These are phyloP conservation scores for Phytopythium chamaehyphon DNA, from an alignment of 352 stramenopile species.

Conservation along the genomic window DNA sequence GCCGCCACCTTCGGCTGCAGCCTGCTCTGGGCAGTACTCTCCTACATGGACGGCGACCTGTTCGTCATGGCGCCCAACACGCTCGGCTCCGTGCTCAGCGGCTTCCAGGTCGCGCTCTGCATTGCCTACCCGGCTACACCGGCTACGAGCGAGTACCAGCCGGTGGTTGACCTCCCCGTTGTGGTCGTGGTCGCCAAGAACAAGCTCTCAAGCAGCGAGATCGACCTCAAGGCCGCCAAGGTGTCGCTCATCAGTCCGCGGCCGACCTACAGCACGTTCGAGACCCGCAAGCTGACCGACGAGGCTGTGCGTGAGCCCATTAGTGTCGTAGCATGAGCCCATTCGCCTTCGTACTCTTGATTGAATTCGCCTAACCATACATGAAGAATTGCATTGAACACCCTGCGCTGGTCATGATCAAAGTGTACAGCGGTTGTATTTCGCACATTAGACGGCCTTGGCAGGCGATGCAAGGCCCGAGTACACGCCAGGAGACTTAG, in stretches of 20 bases:
- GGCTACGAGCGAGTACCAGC: not conserved
- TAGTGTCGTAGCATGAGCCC: constrained; percentile 1
- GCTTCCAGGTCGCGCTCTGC: constrained; percentile 30
- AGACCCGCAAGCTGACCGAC: not conserved
- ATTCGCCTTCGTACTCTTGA: not conserved
- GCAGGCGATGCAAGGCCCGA: too few relatives aligned
- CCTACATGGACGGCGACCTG: constrained; percentile 18
- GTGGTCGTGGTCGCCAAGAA: not conserved
- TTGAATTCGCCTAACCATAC: too few relatives aligned
- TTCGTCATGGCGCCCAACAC: constrained; percentile 28
- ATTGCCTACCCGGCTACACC: constrained; percentile 19
- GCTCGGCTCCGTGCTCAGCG: constrained; percentile 18
- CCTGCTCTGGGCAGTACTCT: constrained; percentile 16
- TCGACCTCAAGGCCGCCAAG: not conserved
- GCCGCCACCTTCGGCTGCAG: constrained; percentile 16
- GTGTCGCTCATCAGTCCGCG: not conserved
- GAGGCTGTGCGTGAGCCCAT: constrained; percentile 2
- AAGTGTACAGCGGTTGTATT: too few relatives aligned
- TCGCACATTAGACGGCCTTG: too few relatives aligned
- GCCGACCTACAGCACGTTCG: constrained; percentile 4
- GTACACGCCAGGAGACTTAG: too few relatives aligned
- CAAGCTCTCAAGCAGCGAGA: not conserved
- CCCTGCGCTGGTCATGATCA: too few relatives aligned
- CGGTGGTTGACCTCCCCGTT: not conserved
- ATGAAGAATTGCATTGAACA: too few relatives aligned